phyloP scores from a whole-genome alignment of 257 asterid species.

The Marsdenia floribunda region DNA sequence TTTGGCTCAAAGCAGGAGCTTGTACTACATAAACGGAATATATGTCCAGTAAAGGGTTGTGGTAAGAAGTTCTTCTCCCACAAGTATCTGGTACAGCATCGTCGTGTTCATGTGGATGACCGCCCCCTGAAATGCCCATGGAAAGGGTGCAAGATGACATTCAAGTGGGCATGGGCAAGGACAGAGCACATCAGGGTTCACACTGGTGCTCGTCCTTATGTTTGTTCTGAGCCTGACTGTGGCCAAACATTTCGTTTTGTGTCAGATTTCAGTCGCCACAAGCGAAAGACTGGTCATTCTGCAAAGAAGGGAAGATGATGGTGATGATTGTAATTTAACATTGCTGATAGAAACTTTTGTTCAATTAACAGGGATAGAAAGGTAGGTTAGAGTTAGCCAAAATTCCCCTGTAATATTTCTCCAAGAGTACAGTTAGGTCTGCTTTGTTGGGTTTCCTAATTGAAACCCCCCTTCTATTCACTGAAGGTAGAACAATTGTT shows the following conservation, averaged over 20 bases:
- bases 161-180: conserved; percentile 99
- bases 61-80: conserved; percentile 95
- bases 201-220: conserved; percentile 94
- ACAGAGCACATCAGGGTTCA: conserved; percentile 97
- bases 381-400: conserved; percentile 16
- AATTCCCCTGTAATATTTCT: conserved; percentile 14
- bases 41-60: conserved; percentile 91
- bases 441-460: conserved; percentile 19
- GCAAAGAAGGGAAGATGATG: conserved; percentile 58
- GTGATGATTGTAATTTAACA: conserved; percentile 4
- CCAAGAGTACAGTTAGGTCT: conserved; percentile 18
- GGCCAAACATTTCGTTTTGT: conserved; percentile 95
- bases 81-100: conserved; percentile 92
- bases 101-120: conserved; percentile 92
- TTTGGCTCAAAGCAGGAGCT: conserved; percentile 79
- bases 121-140: conserved; percentile 99
- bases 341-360: conserved; percentile 15
- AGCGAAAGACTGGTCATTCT: conserved; percentile 91
- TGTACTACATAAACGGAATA: conserved; percentile 52
- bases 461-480: conserved; percentile 7
- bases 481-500: conserved; percentile 21
- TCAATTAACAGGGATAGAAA: conserved; percentile 18
- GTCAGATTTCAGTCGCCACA: conserved; percentile 98
- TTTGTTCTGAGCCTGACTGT: conserved; percentile 75
- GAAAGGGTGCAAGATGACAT: conserved; percentile 99